Evolutionary conservation across 1,139 yeast species (phyloP).

Genomic region (Hanseniaspora sp.): DNA sequence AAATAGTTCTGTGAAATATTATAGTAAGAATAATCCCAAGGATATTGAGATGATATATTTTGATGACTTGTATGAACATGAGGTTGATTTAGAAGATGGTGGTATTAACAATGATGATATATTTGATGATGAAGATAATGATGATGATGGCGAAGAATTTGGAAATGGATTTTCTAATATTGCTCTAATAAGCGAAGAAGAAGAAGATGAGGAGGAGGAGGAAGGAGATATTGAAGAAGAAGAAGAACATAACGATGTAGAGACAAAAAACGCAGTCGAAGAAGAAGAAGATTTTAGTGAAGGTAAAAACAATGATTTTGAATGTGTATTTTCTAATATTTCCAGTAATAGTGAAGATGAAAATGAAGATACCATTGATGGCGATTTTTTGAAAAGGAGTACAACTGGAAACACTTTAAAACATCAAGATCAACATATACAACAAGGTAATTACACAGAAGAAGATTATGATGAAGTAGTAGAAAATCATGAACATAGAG

Average conservation of each 20-base stretch:
- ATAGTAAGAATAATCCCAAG: slow-evolving; percentile 28
- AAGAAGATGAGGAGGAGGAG: neutral
- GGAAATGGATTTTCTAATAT: slow-evolving; percentile 10
- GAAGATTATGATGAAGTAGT: neutral
- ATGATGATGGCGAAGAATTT: neutral
- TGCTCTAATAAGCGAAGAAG: slow-evolving; percentile 6
- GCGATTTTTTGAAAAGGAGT: neutral
- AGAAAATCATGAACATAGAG: neutral
- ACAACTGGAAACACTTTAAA: neutral
- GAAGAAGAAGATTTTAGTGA: neutral
- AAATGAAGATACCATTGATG: slow-evolving; percentile 7
- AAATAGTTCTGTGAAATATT: slow-evolving; percentile 52
- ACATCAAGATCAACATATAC: neutral
- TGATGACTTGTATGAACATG: slow-evolving; percentile 36
- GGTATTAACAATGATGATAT: slow-evolving; percentile 17
- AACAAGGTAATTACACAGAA: neutral
- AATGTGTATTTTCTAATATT: no score
- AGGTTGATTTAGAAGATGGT: slow-evolving; percentile 37
- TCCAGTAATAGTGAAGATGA: neutral
- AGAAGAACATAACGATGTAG: neutral
- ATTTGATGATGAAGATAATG: slow-evolving; percentile 7
- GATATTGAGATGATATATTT: slow-evolving; percentile 27
- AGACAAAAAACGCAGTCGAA: slow-evolving; percentile 4
- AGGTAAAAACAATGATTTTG: neutral
- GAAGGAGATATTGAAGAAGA: neutral